Conservation (phyloP, 495 filamentous ascomycete species). For the Neurospora tetraspora region DNA sequence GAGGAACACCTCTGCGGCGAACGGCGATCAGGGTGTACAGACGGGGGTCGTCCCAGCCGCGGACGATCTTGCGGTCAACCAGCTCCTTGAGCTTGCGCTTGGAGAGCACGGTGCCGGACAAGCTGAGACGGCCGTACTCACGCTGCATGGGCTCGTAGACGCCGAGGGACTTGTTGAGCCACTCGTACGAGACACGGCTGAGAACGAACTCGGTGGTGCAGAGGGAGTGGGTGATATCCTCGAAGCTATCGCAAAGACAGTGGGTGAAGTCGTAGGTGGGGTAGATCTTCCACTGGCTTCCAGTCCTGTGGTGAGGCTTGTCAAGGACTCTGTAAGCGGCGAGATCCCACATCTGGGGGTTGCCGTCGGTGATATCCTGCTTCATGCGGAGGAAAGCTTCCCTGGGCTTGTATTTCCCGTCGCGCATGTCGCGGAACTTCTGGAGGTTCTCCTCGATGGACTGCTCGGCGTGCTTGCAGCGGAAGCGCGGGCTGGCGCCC, state of each 20-base stretch:
- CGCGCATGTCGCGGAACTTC: constrained; percentile 83
- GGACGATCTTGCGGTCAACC: constrained; percentile 60
- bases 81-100: constrained; percentile 75
- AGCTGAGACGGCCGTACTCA: constrained; percentile 65
- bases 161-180: constrained; percentile 63
- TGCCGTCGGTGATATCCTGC: constrained; percentile 51
- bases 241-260: constrained; percentile 80
- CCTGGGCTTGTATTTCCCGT: constrained; percentile 80
- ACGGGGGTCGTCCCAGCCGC: constrained; percentile 81
- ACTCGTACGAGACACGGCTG: constrained; percentile 73
- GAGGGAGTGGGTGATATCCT: constrained; percentile 78
- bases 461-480: constrained; percentile 69
- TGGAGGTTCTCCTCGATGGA: constrained; percentile 63
- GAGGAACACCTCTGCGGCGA: constrained; percentile 72
- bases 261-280: constrained; percentile 91
- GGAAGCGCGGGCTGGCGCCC: constrained; percentile 56
- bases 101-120: constrained; percentile 71
- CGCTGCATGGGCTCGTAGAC: constrained; percentile 82
- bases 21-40: constrained; percentile 84
- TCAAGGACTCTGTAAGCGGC: constrained; percentile 70
- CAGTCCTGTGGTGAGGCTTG: constrained; percentile 63
- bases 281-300: constrained; percentile 70
- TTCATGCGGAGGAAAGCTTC: constrained; percentile 92
- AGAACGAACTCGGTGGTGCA: constrained; percentile 82
- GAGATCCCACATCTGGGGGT: constrained; percentile 67